These are phyloP conservation scores for Euphrasia arctica DNA, from an alignment of 305 asterid species.

Conservation along the genomic window DNA sequence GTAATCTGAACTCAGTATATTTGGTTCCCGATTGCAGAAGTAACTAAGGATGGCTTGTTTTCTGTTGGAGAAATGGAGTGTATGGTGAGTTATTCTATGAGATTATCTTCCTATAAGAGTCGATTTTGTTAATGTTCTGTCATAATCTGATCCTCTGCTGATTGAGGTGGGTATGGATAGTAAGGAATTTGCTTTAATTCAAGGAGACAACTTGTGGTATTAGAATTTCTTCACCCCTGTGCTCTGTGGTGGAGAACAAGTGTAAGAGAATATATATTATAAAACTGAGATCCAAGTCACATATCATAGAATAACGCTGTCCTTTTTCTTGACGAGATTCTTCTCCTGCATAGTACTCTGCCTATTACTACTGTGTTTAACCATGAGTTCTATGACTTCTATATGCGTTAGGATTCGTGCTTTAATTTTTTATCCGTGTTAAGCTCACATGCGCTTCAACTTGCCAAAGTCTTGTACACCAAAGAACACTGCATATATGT, in stretches of 20 bases:
- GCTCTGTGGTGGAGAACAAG: neutral
- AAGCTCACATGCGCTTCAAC: neutral
- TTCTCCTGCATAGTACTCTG: slow-evolving; percentile 1
- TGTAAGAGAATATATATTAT: neutral
- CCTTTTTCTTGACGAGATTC: neutral
- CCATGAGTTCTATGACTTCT: neutral
- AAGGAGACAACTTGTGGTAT: neutral
- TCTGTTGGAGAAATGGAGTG: slow-evolving; percentile 99
- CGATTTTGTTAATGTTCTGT: slow-evolving; percentile 21
- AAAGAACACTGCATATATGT: neutral
- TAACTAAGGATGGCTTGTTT: slow-evolving; percentile 94
- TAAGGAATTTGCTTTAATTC: neutral
- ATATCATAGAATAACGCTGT: slow-evolving; percentile 5
- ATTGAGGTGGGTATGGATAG: slow-evolving; percentile 14
- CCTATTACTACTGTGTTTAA: neutral
- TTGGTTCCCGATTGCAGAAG: slow-evolving; percentile 55
- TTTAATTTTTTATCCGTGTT: neutral
- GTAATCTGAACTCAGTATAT: slow-evolving; percentile 24
- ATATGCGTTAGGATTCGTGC: neutral
- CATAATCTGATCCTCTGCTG: slow-evolving; percentile 7
- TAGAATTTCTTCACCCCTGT: slow-evolving; percentile 2
- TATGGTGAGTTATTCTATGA: slow-evolving; percentile 57
- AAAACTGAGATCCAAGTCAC: neutral
- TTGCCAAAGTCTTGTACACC: slow-evolving; percentile 3
- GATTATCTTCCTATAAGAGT: slow-evolving; percentile 17